Base-by-base conservation (phyloP, 305 asterid species). In the Euphrasia arctica region DNA sequence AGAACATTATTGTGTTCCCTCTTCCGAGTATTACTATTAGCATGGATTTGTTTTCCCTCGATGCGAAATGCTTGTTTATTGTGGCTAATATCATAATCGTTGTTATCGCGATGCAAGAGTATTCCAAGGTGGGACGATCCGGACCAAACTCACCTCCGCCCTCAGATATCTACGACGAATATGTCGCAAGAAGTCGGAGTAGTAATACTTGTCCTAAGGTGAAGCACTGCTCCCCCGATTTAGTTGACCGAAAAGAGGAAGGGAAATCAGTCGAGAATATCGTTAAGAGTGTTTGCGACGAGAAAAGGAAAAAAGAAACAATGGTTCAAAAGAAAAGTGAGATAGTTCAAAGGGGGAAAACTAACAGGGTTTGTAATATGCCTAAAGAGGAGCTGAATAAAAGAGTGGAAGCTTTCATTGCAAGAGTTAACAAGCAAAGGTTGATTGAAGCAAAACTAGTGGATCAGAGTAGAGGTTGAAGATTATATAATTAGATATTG, bases 361-460 rank as follows among this genome's bases (percentile, higher is more conserved):
- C 8, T 4, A 51, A 36, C 52, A 61, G 51, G 39, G n/a, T 32
- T 3, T 32, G 5, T 54, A 25, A 50, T 43, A 49, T 77, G 43
- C 56, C 76, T 9, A 57, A 9, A n/a, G 82, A 78, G 58, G 83
- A 74, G 29, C 47, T 80, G 68, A 73, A 80, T 68, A 68, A 71
- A 70, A 75, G 85, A 41, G 81, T 78, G 5, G 85, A 80, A 69
- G 85, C 70, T 68, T 80, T 75, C 55, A 80, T 80, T 68, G 83
- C 80, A 62, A 80, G 75, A 25, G 79, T 80, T 65, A 80, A 78
- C 75, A 80, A 70, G 65, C 83, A 77, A 75, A 77, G 85, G 74
- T 60, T 68, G 71, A 65, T 78, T 63, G 85, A 80, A 75, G 77
- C 80, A 14, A 64, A 67, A 52, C 31, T 63, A 25, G 69, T 69